Evolutionary conservation across 2,329 filamentous ascomycete genomes (phyloP).

Genomic region (Stagonosporopsis cucurbitacearum): DNA sequence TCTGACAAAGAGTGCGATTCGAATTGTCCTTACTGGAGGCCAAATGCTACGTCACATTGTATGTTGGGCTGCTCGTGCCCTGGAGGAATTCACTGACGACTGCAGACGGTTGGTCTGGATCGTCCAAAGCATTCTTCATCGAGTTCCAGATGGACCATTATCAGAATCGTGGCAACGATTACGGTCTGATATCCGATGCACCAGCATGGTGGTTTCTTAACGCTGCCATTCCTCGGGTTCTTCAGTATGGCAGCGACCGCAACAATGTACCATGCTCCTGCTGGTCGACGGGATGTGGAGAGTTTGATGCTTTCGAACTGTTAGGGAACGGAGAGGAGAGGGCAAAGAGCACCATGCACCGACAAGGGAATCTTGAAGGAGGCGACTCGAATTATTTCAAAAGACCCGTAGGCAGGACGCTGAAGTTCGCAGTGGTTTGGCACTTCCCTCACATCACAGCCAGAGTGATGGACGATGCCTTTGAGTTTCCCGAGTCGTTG

Average conservation of each 20-base stretch:
- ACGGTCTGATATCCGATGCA: slow-evolving; percentile 65
- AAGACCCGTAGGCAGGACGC: slow-evolving; percentile 64
- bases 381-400: slow-evolving; percentile 75
- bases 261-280: slow-evolving; percentile 66
- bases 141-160: slow-evolving; percentile 70
- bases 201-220: slow-evolving; percentile 80
- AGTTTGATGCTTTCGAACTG: slow-evolving; percentile 78
- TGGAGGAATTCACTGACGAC: not conserved
- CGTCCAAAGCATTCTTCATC: slow-evolving; percentile 75
- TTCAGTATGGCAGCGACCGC: slow-evolving; percentile 67
- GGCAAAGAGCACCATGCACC: slow-evolving; percentile 72
- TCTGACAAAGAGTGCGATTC: slow-evolving; percentile 53
- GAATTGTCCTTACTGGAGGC: slow-evolving; percentile 57
- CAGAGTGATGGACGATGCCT: slow-evolving; percentile 46
- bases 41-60: slow-evolving; percentile 60
- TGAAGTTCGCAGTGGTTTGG: slow-evolving; percentile 64
- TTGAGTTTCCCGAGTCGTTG: slow-evolving; percentile 48
- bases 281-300: slow-evolving; percentile 73
- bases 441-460: slow-evolving; percentile 43
- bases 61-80: slow-evolving; percentile 23
- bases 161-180: slow-evolving; percentile 38
- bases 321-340: slow-evolving; percentile 68
- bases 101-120: slow-evolving; percentile 72
- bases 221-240: slow-evolving; percentile 71
- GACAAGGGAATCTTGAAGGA: slow-evolving; percentile 63